Evolutionary conservation across 2,329 filamentous ascomycete species (phyloP), one percentile per base, ranked within the genome.

Genomic region (Pseudodiploospora longispora): DNA sequence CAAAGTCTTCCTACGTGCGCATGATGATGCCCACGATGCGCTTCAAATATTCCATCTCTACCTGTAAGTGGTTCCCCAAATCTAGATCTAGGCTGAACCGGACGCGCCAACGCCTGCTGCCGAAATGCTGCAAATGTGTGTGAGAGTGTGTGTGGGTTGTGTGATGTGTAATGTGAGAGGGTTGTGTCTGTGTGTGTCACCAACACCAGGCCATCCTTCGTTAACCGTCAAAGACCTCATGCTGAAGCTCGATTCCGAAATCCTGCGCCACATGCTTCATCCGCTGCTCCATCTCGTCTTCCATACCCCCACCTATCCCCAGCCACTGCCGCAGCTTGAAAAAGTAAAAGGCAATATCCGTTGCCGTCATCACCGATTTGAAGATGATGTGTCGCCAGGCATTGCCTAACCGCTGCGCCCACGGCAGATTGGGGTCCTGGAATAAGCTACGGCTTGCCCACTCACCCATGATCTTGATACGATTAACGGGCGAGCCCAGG

Each of bases 191-290:
- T 19, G 19, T 19, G 19, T 19, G 19, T 19, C 19, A 19, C 19
- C 19, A 19, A 19, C 19, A 19, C 19, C 19, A 19, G 19, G 3
- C 19, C 19, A 19, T 19, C 4, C 27, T 30, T 9, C 31, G 31
- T 56, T 55, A 95, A 4, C 91, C 90, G 45, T 94, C 87, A 66
- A 96, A 96, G 3, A 95, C 76, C 35, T 82, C 80, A 61, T 94
- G 87, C 60, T 95, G 85, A 52, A 97, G 66, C 64, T 97, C 90
- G 3, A 97, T 80, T 0, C 93, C 93, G 67, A 93, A 89, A 54
- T 94, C 90, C 60, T 85, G 87, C 1, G 90, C 91, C 73, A 96
- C 86, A 46, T 75, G 78, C 64, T 78, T 83, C 89, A 97, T 94
- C 54, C 84, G 78, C 58, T 78, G 76, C 70, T 97, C 93, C 49